Evolutionary conservation across 805 yeast genomes (phyloP).

Genomic region (Ogataea minuta): DNA sequence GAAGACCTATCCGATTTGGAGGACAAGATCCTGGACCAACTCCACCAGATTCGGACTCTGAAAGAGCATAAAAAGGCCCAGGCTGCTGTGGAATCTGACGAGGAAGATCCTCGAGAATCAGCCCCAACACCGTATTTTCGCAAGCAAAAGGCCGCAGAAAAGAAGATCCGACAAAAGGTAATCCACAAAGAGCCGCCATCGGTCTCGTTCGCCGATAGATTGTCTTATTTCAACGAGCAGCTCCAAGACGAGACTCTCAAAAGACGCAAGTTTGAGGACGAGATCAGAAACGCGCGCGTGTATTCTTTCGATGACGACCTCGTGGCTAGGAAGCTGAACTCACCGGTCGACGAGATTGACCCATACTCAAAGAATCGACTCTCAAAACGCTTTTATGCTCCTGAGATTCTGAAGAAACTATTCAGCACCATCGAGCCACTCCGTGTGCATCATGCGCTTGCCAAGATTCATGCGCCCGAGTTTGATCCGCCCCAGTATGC

Average conservation of each 20-base stretch:
- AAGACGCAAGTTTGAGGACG: conserved; percentile 22
- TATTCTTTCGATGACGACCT: conserved; percentile 37
- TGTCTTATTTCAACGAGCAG: conserved; percentile 11
- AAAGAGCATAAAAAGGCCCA: conserved; percentile 20
- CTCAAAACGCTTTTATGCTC: conserved; percentile 45
- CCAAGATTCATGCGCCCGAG: conserved; percentile 66
- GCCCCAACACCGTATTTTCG: conserved; percentile 21
- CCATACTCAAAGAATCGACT: conserved; percentile 43
- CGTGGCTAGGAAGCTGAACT: conserved; percentile 26
- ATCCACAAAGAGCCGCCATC: background rate
- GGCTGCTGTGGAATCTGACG: conserved; percentile 26
- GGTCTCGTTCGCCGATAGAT: conserved; percentile 14
- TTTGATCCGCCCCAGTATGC: conserved; percentile 66
- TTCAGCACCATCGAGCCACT: conserved; percentile 53
- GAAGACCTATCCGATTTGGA: conserved; percentile 27
- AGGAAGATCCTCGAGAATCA: conserved; percentile 28
- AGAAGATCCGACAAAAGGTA: conserved; percentile 8
- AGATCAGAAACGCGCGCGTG: conserved; percentile 36
- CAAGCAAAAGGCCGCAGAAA: conserved; percentile 2
- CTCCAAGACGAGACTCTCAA: conserved; percentile 22
- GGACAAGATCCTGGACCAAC: conserved; percentile 21
- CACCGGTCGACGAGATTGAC: conserved; percentile 43
- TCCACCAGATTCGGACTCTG: conserved; percentile 21
- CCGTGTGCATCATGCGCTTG: conserved; percentile 56
- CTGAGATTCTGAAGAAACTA: conserved; percentile 33